These are phyloP conservation scores for Neofusicoccum parvum DNA, from an alignment of 2,329 filamentous ascomycete genomes.

Conservation along the genomic window DNA sequence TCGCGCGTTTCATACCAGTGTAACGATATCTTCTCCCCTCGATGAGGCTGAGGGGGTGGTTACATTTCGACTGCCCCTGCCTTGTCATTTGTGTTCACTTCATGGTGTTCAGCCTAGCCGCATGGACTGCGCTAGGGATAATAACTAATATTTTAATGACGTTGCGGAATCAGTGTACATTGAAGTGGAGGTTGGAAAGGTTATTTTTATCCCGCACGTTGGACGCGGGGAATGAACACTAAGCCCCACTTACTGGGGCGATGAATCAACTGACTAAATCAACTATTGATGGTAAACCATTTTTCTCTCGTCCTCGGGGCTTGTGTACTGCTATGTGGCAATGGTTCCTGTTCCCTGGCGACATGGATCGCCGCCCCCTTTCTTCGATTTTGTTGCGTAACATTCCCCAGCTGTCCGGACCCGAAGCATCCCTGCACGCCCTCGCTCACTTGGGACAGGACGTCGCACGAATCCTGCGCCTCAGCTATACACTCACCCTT, in stretches of 20 bases:
- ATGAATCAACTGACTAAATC: constrained; percentile 2
- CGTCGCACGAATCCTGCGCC: too few species aligned
- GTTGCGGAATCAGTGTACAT: constrained; percentile 12
- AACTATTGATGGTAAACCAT: background rate
- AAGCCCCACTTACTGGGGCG: background rate
- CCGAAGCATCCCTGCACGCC: too few species aligned
- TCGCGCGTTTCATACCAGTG: constrained; percentile 9
- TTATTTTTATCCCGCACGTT: background rate
- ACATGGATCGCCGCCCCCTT: too few species aligned
- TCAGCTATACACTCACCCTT: too few species aligned
- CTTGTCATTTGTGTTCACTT: constrained; percentile 12
- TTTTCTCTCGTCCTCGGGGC: background rate
- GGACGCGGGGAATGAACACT: constrained; percentile 6
- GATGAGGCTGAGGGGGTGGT: background rate
- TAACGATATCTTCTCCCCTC: constrained; percentile 11
- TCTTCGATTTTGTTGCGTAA: too few species aligned
- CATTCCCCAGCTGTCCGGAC: too few species aligned
- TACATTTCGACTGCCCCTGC: background rate
- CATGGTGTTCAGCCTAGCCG: constrained; percentile 12
- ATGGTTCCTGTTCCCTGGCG: too few species aligned
- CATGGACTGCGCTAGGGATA: constrained; percentile 16
- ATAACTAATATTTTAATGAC: constrained; percentile 18
- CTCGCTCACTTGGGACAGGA: too few species aligned
- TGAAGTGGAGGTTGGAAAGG: background rate
- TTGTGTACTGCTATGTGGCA: too few species aligned